Evolutionary conservation across 164 flowering plant species (phyloP).

Genomic region (Magnolia changhungtana): DNA sequence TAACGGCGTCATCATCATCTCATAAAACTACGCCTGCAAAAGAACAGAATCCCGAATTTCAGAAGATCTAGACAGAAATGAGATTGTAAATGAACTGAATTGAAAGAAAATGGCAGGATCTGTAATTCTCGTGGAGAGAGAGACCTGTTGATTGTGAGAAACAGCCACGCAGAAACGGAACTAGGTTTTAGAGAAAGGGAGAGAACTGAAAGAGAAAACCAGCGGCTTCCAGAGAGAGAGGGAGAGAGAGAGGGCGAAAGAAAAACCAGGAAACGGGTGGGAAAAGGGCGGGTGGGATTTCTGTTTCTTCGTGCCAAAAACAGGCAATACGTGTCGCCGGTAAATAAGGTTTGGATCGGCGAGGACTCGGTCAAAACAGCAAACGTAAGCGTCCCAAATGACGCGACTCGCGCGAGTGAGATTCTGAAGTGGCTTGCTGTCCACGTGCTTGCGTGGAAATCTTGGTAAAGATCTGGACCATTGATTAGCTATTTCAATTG

Average conservation of each 20-base stretch:
- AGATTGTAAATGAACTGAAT: neutral
- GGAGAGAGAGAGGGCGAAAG: neutral
- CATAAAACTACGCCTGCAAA: neutral
- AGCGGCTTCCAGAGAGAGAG: neutral
- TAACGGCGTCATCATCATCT: neutral
- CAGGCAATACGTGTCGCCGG: neutral
- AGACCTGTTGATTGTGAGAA: neutral
- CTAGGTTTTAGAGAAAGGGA: neutral
- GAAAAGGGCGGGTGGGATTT: neutral
- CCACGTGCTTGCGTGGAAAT: too few relatives aligned
- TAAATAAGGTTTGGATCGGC: neutral
- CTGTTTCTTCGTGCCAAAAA: conserved; percentile 3
- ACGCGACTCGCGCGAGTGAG: too few relatives aligned
- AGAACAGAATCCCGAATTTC: neutral
- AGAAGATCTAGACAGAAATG: neutral
- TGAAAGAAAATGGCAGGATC: neutral
- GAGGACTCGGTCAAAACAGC: neutral
- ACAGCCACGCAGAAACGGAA: neutral
- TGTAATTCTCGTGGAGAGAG: neutral
- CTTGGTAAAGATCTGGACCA: too few relatives aligned
- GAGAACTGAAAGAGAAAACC: neutral
- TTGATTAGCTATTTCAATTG: too few relatives aligned
- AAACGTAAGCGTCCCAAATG: too few relatives aligned
- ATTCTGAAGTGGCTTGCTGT: too few relatives aligned
- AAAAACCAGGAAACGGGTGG: neutral